Percentiles rank a stretch among this genome's conserved stretches.
These are phyloP conservation scores for Rhodosporidiobolus odoratus DNA, from an alignment of 768 basidiomycete species.

Conservation along the genomic window DNA sequence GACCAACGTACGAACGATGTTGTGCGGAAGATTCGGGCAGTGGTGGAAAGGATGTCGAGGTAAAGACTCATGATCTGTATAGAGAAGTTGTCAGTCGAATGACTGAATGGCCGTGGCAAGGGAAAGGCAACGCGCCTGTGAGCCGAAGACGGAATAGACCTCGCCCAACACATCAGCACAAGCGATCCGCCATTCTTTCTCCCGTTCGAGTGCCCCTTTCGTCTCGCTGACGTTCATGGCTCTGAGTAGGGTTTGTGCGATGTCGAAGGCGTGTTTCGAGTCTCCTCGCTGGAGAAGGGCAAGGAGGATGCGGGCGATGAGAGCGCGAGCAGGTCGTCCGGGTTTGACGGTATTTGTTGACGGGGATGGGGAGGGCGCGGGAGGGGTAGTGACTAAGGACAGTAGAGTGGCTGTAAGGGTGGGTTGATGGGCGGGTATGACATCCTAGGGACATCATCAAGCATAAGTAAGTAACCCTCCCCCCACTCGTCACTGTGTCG, in stretches of 20 bases:
- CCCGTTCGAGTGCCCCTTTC: constrained; percentile 53
- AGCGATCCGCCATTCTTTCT: constrained; percentile 63
- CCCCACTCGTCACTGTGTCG: neutral
- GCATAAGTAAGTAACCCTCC: constrained; percentile 19
- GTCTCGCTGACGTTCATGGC: constrained; percentile 58
- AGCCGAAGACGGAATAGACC: constrained; percentile 74
- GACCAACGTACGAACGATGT: constrained; percentile 61
- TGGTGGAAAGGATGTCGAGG: constrained; percentile 67
- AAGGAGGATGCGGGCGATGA: constrained; percentile 71
- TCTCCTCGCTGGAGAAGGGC: constrained; percentile 72
- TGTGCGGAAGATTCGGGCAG: constrained; percentile 61
- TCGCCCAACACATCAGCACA: constrained; percentile 57
- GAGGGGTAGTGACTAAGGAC: constrained; percentile 61
- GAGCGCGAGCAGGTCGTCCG: constrained; percentile 75
- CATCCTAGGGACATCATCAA: constrained; percentile 52
- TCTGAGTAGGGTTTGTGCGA: constrained; percentile 69
- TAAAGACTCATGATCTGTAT: constrained; percentile 88
- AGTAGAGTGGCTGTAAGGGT: constrained; percentile 61
- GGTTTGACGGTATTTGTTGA: constrained; percentile 61
- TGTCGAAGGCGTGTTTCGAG: constrained; percentile 78
- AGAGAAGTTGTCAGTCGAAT: too few relatives aligned
- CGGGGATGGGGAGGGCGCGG: constrained; percentile 45
- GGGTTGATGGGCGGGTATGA: constrained; percentile 61
- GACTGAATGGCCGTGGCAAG: neutral
- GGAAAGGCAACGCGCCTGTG: constrained; percentile 50